These are phyloP conservation scores for Pezicula neosporulosa DNA, from an alignment of 2,329 filamentous ascomycete genomes.

Conservation along the genomic window DNA sequence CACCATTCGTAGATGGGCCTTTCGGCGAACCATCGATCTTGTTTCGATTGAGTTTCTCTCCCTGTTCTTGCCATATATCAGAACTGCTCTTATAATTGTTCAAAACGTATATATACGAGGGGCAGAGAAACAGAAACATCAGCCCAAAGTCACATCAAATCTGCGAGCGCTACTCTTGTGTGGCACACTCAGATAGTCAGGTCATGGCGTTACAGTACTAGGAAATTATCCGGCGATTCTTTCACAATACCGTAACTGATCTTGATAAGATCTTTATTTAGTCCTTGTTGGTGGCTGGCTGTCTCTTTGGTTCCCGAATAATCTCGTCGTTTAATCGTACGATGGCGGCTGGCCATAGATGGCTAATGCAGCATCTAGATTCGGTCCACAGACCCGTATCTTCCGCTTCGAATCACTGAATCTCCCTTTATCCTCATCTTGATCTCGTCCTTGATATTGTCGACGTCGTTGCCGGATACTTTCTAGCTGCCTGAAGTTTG, in stretches of 20 bases:
- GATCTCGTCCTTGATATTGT: no score
- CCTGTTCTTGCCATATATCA: background rate
- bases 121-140: background rate
- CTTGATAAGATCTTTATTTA: no score
- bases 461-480: no score
- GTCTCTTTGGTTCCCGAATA: background rate
- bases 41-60: slow-evolving; percentile 3
- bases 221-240: background rate
- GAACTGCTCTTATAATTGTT: background rate
- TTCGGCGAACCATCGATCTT: background rate
- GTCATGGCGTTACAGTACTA: background rate
- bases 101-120: background rate
- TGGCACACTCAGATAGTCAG: background rate
- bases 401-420: background rate
- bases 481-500: no score
- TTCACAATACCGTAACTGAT: no score
- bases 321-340: background rate
- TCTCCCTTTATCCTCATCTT: no score
- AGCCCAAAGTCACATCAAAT: background rate
- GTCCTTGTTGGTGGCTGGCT: background rate
- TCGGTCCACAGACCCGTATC: background rate
- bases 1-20: background rate
- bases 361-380: background rate
- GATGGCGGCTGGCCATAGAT: background rate
- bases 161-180: background rate